Conservation (phyloP, 1,139 yeast genomes). For the Taphrina communis region DNA sequence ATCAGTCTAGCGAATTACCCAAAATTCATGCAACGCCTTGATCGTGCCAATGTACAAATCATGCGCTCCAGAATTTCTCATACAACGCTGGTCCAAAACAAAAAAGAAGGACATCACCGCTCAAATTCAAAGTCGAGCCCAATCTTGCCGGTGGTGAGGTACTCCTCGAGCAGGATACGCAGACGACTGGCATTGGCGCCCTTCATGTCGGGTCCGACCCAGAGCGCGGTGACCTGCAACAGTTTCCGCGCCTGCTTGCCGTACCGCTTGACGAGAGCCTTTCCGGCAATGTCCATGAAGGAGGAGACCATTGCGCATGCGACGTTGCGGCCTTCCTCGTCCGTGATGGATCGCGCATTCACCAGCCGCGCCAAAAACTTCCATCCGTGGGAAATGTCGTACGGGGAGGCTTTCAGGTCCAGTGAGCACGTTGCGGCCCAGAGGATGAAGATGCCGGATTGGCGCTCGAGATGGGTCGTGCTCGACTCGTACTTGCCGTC, state of each 20-base stretch:
- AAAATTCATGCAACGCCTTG: too few species aligned
- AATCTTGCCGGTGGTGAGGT: conserved; percentile 10
- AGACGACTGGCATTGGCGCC: conserved; percentile 33
- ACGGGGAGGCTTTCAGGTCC: conserved; percentile 54
- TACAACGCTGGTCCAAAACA: too few species aligned
- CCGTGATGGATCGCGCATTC: conserved; percentile 53
- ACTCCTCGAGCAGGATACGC: conserved; percentile 20
- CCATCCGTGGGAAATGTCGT: conserved; percentile 68
- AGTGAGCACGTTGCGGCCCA: conserved; percentile 71
- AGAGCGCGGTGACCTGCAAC: conserved; percentile 49
- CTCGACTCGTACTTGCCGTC: conserved; percentile 53
- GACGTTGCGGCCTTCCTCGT: conserved; percentile 61
- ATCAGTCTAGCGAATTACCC: not conserved
- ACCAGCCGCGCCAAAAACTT: conserved; percentile 69
- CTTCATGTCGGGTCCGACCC: conserved; percentile 27
- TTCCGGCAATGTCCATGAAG: conserved; percentile 92
- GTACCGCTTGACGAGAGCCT: conserved; percentile 61
- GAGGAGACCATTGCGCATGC: conserved; percentile 75
- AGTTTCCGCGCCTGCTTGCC: conserved; percentile 75
- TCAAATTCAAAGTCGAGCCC: conserved; percentile 27
- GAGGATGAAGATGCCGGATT: conserved; percentile 81
- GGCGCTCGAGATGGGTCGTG: conserved; percentile 74
- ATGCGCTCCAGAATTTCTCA: too few species aligned
- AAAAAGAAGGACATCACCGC: not conserved
- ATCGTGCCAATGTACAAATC: too few species aligned